Evolutionary conservation across 805 yeast species (phyloP), one percentile per base, ranked within the genome.

Genomic region (Kodamaea jinghongensis): DNA sequence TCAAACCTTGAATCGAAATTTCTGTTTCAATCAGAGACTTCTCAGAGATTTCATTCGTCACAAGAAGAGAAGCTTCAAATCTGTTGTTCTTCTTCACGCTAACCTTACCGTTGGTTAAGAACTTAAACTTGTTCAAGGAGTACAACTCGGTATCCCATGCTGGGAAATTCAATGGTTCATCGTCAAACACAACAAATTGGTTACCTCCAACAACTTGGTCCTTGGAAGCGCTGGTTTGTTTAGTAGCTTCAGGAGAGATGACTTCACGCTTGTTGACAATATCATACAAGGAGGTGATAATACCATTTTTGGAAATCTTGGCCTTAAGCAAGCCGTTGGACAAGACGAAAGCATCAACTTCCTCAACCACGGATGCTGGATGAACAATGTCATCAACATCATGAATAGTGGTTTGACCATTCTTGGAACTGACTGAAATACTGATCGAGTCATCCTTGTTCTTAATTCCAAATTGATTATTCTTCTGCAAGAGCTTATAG

Each of bases 121-220:
- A 78, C 39, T 67, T 67, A 55, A 75, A 79, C 54, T 83, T 88
- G 51, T 83, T 87, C 42, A 87, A 74, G 0, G 96, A 86, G 56
- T 78, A 93, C 43, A 89, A 72, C 58, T 91, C 99, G 0, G 98
- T 91, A 58, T 91, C 99, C 99, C 99, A 91, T 1, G 98, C 98
- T 32, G 88, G 96, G 81, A 81, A 91, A 41, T 75, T 82, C 54
- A 87, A 69, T 7, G 99, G 99, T 46, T 87, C 85, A 58, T 93
- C 99, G 48, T 90, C 90, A 53, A 85, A 85, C 42, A 93, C 56
- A 1, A 88, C 79, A 47, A 79, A 80, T 59, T 86, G 95, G 52
- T 89, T 88, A 12, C 90, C 96, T 28, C 87, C 88, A 12, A 63
- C 44, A 8, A 32, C 34, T 23, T 43, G 45, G 11, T 36, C 40